Base-by-base conservation (phyloP, 2,329 filamentous ascomycete genomes). In the Phaeophleospora eucalypticola region DNA sequence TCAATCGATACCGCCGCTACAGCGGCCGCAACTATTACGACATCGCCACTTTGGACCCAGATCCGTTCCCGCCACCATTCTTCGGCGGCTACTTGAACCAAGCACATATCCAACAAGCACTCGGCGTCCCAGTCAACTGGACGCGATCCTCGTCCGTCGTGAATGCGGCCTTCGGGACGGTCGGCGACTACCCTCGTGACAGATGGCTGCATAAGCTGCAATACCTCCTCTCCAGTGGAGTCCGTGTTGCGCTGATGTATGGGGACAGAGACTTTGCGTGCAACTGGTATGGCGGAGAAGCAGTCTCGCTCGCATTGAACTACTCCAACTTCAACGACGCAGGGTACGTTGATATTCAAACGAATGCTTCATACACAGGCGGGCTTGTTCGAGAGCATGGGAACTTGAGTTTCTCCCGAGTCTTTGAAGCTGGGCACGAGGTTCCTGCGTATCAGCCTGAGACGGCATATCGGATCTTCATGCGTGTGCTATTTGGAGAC, bases 221-320 rank as follows among this genome's bases (percentile, higher is more conserved):
- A 66, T 78, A 76, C 48, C 66, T 83, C 1, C 71, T 83, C 6
- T 78, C 82, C 41, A 68, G 65, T 2, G 76, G 75, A 4, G 68
- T 80, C 49, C 78, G 78, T 53, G 76, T 81, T 8, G 69, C 76
- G 33, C 57, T 80, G 36, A 68, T 78, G 27, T 79, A 79, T 52
- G 78, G 77, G 4, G 78, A 81, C 60, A 66, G 74, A 4, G 78
- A 81, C 58, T 80, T 73, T 54, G 24, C 24, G 12, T 7, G 12
- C 7, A 29, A 29, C 24, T 29, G 24, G 24, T 12, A 70, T 24
- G 78, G 78, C 9, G 78, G 75, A 36, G 76, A 81, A 59, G 65
- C 68, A 4, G 70, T 75, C 9, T 74, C 71, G 43, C 65, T 80
- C 7, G 68, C 68, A 1, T 65, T 78, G 6, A 29, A 29, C 24